phyloP scores from a whole-genome alignment of 176 grass and related monocot genomes.

The Phoenix dactylifera region DNA sequence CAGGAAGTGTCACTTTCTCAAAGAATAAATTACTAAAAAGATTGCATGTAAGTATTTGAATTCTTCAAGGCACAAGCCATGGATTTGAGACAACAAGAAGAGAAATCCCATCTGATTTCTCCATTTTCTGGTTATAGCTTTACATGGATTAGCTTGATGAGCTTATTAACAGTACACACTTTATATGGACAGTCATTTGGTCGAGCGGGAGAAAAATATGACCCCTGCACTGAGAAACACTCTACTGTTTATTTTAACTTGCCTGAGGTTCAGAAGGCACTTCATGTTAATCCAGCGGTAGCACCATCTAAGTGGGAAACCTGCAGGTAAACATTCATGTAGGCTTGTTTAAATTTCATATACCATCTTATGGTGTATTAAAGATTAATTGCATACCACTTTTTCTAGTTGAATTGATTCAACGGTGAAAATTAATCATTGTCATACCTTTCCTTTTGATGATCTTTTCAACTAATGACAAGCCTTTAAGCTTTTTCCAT shows the following conservation, averaged over 20 bases:
- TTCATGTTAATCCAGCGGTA: slow-evolving; percentile 72
- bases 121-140: not conserved
- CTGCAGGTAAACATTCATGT: slow-evolving; percentile 65
- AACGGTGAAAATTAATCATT: too few species aligned
- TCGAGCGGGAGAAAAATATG: slow-evolving; percentile 68
- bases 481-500: too few species aligned
- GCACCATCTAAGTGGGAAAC: slow-evolving; percentile 76
- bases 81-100: slow-evolving; percentile 8
- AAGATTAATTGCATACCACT: too few species aligned
- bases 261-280: slow-evolving; percentile 76
- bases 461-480: too few species aligned
- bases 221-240: slow-evolving; percentile 91
- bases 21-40: slow-evolving; percentile 88
- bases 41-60: slow-evolving; percentile 52
- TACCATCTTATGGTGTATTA: too few species aligned
- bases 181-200: slow-evolving; percentile 56
- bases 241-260: slow-evolving; percentile 96
- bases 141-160: too few species aligned
- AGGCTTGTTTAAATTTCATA: too few species aligned
- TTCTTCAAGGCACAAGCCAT: slow-evolving; percentile 16
- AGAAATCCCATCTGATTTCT: not conserved
- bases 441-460: too few species aligned
- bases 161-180: too few species aligned
- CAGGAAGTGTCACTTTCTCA: slow-evolving; percentile 57
- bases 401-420: too few species aligned